Evolutionary conservation across 1,139 yeast genomes (phyloP), one percentile per base, ranked within the genome.

Genomic region (Hemisphaericaspora lyxosophila): DNA sequence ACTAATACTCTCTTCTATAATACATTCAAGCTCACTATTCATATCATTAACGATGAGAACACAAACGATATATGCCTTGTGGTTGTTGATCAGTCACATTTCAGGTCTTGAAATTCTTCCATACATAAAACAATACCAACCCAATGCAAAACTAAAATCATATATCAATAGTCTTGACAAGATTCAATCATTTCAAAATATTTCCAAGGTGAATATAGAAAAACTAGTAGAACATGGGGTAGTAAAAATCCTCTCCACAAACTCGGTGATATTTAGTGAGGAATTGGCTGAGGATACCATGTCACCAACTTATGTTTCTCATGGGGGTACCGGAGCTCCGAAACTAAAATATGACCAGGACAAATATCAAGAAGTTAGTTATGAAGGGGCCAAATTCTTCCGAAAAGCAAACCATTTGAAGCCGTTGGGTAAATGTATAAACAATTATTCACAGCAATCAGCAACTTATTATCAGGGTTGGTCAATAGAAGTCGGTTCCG

Each of bases 401-500:
- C 19, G 22, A 7, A 11, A 22, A n/a, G 17, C 14, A 9, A 7
- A 9, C 4, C 16, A n/a, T 11, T 35, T 35, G 39, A 25, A 20
- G 3, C 25, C 36, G 3, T 35, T 46, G 15, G 42, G 47, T 2
- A 28, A 36, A 13, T 46, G 50, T 26, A 38, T 45, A n/a, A 39
- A 41, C 0, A 46, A 46, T 27, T 26, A 38, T 26, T 43, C 47
- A 5, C 20, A 26, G 3, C 37, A 43, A 12, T 33, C 45, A n/a
- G 52, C 60, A 3, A 41, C 55, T 2, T 57, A 52, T 33, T 40
- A 46, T 11, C 62, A 57, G 38, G 51, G 56, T 0, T 61, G 64
- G 64, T 39, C 55, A 1, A 31, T 60, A 5, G 44, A 41, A 18
- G 24, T 43, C 1, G 49, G 44, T 6, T 36, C 48, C 3, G 55